phyloP scores from a whole-genome alignment of 169 alveolate genomes.

The Cryptosporidium meleagridis region DNA sequence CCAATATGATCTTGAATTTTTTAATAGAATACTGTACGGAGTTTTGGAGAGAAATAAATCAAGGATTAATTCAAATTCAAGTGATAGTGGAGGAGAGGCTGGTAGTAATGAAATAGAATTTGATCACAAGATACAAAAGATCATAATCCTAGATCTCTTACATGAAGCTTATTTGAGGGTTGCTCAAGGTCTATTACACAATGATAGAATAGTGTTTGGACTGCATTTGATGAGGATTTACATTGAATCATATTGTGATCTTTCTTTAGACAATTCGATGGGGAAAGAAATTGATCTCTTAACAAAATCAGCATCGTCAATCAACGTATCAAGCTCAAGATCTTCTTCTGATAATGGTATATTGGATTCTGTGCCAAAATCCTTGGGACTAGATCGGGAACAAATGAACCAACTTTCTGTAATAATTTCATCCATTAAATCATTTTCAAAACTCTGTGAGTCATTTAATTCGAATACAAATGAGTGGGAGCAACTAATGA shows the following conservation, averaged over 20 bases:
- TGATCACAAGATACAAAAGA: neutral
- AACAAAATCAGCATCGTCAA: slow-evolving; percentile 30
- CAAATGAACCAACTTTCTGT: slow-evolving; percentile 12
- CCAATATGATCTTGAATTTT: slow-evolving; percentile 92
- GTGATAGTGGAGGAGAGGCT: slow-evolving; percentile 67
- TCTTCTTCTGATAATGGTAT: too few species aligned
- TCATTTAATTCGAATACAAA: slow-evolving; percentile 51
- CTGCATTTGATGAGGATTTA: slow-evolving; percentile 28
- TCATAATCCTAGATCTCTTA: neutral
- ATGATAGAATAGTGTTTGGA: slow-evolving; percentile 75
- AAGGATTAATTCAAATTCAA: neutral
- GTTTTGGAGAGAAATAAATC: slow-evolving; percentile 72
- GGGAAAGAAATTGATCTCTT: slow-evolving; percentile 29
- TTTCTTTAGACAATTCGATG: slow-evolving; percentile 7
- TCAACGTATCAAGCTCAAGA: neutral
- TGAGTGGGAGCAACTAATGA: slow-evolving; percentile 71
- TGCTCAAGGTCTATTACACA: slow-evolving; percentile 63
- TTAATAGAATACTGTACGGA: slow-evolving; percentile 89
- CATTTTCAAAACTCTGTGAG: slow-evolving; percentile 55
- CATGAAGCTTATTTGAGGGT: slow-evolving; percentile 46
- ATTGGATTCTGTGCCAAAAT: slow-evolving; percentile 14
- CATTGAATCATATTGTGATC: slow-evolving; percentile 25
- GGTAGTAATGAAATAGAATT: slow-evolving; percentile 6
- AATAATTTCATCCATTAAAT: slow-evolving; percentile 15
- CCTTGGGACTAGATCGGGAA: slow-evolving; percentile 14